Evolutionary conservation across 768 basidiomycete genomes (phyloP).

Genomic region (Suillus weaverae): DNA sequence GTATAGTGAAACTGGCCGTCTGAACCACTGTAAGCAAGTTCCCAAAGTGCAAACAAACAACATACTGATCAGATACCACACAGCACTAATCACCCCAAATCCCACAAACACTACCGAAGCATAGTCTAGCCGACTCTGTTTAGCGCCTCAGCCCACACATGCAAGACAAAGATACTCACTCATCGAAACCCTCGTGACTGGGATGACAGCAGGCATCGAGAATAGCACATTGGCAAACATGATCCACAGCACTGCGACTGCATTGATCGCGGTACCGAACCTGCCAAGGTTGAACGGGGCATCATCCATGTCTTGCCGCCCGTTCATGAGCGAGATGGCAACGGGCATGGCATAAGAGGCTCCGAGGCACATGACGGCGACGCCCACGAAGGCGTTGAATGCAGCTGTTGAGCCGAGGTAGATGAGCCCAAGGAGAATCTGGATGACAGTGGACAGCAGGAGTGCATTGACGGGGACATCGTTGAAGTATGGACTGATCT

Average conservation of each 20-base stretch:
- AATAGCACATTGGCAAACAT: slow-evolving; percentile 63
- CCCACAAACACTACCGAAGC: slow-evolving; percentile 69
- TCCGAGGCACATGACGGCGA: slow-evolving; percentile 64
- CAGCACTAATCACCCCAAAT: slow-evolving; percentile 54
- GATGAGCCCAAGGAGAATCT: slow-evolving; percentile 61
- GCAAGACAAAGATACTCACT: slow-evolving; percentile 29
- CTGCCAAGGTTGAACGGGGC: slow-evolving; percentile 54
- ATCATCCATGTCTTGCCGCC: slow-evolving; percentile 43
- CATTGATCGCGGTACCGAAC: slow-evolving; percentile 48
- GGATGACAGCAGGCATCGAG: slow-evolving; percentile 66
- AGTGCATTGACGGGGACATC: slow-evolving; percentile 63
- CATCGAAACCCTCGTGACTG: slow-evolving; percentile 53
- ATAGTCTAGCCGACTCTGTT: slow-evolving; percentile 47
- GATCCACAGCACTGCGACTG: slow-evolving; percentile 57
- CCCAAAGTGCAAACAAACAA: slow-evolving; percentile 12
- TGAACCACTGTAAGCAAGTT: slow-evolving; percentile 17
- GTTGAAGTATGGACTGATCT: slow-evolving; percentile 39
- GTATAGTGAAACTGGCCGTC: slow-evolving; percentile 45
- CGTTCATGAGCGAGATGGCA: slow-evolving; percentile 48
- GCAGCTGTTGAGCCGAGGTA: slow-evolving; percentile 62
- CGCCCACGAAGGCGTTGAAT: slow-evolving; percentile 69
- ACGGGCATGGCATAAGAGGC: slow-evolving; percentile 65
- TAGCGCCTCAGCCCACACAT: background rate
- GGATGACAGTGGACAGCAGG: slow-evolving; percentile 56
- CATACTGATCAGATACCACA: slow-evolving; percentile 62